phyloP scores from a whole-genome alignment of 768 basidiomycete species.

The Termitomyces sp. region DNA sequence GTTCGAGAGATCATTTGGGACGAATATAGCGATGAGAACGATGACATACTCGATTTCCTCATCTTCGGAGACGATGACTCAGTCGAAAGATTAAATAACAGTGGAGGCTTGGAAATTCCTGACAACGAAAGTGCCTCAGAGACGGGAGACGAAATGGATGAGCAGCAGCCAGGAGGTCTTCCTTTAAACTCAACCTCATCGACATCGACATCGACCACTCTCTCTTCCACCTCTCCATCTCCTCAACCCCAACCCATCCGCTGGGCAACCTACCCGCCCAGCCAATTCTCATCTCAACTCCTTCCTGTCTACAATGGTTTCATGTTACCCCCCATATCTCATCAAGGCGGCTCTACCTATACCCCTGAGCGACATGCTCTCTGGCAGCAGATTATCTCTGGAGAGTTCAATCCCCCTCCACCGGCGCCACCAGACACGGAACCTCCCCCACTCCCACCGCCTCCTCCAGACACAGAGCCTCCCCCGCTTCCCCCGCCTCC shows the following conservation, averaged over 20 bases:
- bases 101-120: constrained; percentile 4
- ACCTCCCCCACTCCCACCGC: constrained; percentile 19
- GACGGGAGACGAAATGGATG: neutral
- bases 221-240: neutral
- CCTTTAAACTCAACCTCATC: neutral
- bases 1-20: constrained; percentile 46
- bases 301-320: constrained; percentile 50
- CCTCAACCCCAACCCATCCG: constrained; percentile 23
- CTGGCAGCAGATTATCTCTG: constrained; percentile 35
- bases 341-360: constrained; percentile 20
- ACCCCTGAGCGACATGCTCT: constrained; percentile 37
- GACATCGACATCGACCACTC: neutral
- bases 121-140: neutral
- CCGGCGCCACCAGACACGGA: constrained; percentile 14
- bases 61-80: constrained; percentile 37
- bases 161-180: neutral
- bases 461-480: constrained; percentile 1
- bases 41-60: constrained; percentile 22
- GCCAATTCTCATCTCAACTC: constrained; percentile 53
- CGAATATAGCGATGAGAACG: constrained; percentile 28
- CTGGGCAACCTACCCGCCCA: constrained; percentile 64
- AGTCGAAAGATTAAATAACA: constrained; percentile 32
- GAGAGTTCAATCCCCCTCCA: constrained; percentile 5
- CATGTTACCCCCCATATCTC: constrained; percentile 30
- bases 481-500: constrained; percentile 21